Evolutionary conservation across 768 basidiomycete genomes (phyloP), one percentile per base, ranked within the genome.

Genomic region (Russula brevipes): DNA sequence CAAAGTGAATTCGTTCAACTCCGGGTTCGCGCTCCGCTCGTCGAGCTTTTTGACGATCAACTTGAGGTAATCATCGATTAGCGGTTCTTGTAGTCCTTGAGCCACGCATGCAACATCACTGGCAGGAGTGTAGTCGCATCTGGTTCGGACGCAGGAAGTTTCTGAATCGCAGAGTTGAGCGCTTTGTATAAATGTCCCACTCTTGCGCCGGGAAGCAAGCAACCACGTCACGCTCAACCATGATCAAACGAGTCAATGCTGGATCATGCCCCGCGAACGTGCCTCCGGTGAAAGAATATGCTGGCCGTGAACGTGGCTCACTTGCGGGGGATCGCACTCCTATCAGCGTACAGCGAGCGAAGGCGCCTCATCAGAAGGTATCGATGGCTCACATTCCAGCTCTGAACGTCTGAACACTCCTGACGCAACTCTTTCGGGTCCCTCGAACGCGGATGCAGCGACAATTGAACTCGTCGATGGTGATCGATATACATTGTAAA

Each of bases 1-100:
- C 54, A 85, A 83, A 11, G 82, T 83, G 76, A 99, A 98, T 62
- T 94, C 91, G 17, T 82, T 79, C 24, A 89, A 76, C 73, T 98
- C 96, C 17, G 98, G 80, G 73, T 97, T 98, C 51, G 81, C 76
- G 6, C 92, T 88, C 97, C 97, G 98, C 73, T 99, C 96, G 74
- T 98, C 95, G 56, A 98, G 86, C 74, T 98, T 98, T 74, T 82
- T 84, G 72, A 97, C 85, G 74, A 99, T 95, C 64, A 98, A 82
- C 66, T 86, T 85, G 57, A 97, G 85, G 75, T 99, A 99, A 70
- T 95, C 94, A 69, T 99, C 96, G 68, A 98, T 94, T 60, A 99
- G 82, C 35, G 78, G 71, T 85, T 83, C 76, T 89, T 88, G 79
- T 98, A 98, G 71, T 98, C 90, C 76, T 98, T 98, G 56, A 97